Evolutionary conservation across 768 basidiomycete genomes (phyloP), one percentile per base, ranked within the genome.

Genomic region (Lentinula sp.): DNA sequence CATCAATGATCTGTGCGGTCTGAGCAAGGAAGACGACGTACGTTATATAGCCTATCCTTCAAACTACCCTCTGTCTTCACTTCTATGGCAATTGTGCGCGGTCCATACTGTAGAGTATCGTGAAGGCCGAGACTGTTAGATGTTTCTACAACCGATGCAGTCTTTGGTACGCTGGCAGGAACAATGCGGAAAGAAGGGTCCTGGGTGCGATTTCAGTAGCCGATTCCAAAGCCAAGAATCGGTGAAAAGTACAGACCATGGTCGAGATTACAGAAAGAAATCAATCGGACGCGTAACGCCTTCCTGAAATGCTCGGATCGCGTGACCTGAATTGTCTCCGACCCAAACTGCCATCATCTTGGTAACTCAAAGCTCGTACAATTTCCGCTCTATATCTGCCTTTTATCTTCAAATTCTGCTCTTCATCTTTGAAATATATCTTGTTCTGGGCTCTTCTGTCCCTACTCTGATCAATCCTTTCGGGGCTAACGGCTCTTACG

Each of bases 91-190:
- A 98, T 81, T 67, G 81, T 92, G 62, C 90, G 84, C 20, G 88
- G 86, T 3, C 96, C 96, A 74, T 95, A 86, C 56, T 85, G 81
- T 59, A 99, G 81, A 3, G 91, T 85, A 72, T 98, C 94, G 71
- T 97, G 96, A 1, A 94, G 79, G 43, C 95, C 95, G 58, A 92
- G 76, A 64, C 80, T 80, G 73, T 88, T 90, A 57, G 85, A 81
- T 6, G 86, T 92, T 70, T 86, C 81, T 62, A 81, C 73, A 50
- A 90, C 69, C 4, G 90, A 85, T 2, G 88, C 90, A 12, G 81
- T 75, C 72, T 88, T 86, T 54, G 79, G 68, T 45, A 73, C 69
- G 57, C 69, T 66, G 6, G 79, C 72, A 15, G 92, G 92, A 1
- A 88, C 84, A 64, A 93, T 74, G 65, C 85, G 83, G 60, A 85